Evolutionary conservation across 169 alveolate species (phyloP), one percentile per base, ranked within the genome.

Genomic region (Cryptosporidium andersoni): DNA sequence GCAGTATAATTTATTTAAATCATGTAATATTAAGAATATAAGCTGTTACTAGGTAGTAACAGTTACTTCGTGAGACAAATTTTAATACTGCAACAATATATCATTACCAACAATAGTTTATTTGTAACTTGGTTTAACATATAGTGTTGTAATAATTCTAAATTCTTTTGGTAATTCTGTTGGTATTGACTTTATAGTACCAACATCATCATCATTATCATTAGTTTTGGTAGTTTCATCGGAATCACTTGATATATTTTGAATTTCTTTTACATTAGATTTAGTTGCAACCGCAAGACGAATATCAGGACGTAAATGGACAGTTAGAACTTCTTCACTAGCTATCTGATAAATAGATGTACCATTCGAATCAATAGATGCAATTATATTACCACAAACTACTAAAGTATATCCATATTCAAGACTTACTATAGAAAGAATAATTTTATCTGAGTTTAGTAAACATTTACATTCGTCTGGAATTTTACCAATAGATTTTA

Each of bases 231-330:
- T 55, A 42, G 85, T 74, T 58, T 74, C 85, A 25, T 25, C 25
- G 25, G 25, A 25, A 25, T 25, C 25, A 25, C 25, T 25, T 25
- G 25, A 25, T 25, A 25, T 25, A 25, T 25, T 25, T 25, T 25
- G 25, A 25, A 25, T 25, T 0, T 25, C 0, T 25, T 25, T 25
- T 25, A 25, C 0, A 25, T 25, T 25, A 25, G 45, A 55, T 43
- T 66, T 58, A 14, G 64, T 74, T 36, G 85, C 85, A 8, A 60
- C 74, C 2, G 85, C 85, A 43, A 74, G 43, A 74, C 85, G 85
- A 25, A 74, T 58, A 74, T 74, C 85, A 8, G 85, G 55, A 58
- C 85, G 55, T 66, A 58, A 74, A 51, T 14, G 55, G 2, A 74
- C 68, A 5, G 0, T 16, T 55, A 74, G 39, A 47, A 9, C 55